Evolutionary conservation across 495 filamentous ascomycete genomes (phyloP), one percentile per base, ranked within the genome.

Genomic region (Symbiotaphrina buchneri): DNA sequence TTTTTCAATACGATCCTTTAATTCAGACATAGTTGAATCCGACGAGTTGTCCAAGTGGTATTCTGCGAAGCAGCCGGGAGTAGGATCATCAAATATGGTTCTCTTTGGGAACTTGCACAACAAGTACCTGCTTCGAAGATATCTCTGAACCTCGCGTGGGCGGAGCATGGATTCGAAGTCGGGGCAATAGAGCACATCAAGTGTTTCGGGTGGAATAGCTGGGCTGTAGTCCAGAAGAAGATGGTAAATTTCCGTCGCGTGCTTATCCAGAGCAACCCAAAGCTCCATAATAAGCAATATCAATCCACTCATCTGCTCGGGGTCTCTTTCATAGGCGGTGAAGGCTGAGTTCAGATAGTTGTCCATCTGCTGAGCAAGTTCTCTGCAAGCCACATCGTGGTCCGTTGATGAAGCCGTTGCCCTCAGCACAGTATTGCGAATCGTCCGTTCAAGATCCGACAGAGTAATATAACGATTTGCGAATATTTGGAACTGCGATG

Each of bases 181-280:
- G 4, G 55, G 39, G 0, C 68, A 38, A 4, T 61, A 60, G 10
- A 74, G 41, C 4, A 54, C 47, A 39, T 69, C 52, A 16, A 74
- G 41, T 1, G 62, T 37, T n/a, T 57, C 44, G 0, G 58, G 52
- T 0, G 33, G 30, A 34, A 65, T 59, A 1, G 38, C 40, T 1
- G 55, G 61, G 13, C 44, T 42, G 30, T 54, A 52, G 0, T 51
- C 38, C 1, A 26, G 19, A 2, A 63, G 37, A 1, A 63, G 39
- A 1, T 47, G 47, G 28, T 39, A 63, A 11, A 20, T 18, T 0
- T 19, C 10, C 10, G 49, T 37, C 1, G 54, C 50, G 4, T 14
- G 32, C 7, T 46, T 14, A 32, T 65, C 59, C 27, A 63, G 41
- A 0, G 18, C 32, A 11, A 56, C 33, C 60, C 59, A 65, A 0